Base-by-base conservation (phyloP, 164 flowering plant species). In the Liriodendron chinense region DNA sequence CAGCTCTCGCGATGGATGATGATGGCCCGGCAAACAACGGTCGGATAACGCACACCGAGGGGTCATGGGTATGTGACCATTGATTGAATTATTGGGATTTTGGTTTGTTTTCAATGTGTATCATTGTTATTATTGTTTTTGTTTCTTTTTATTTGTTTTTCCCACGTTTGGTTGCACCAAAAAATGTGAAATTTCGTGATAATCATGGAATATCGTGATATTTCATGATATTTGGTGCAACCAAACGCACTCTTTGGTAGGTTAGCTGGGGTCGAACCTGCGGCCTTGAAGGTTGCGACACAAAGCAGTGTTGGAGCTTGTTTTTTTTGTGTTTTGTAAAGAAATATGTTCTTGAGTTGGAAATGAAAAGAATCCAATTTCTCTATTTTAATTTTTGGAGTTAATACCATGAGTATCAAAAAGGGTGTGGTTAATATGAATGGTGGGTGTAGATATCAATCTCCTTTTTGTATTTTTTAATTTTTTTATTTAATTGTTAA, bases 1-100 rank as follows among this genome's bases (percentile, higher is more conserved):
- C 89, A 5, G 85, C 92, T 21, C 28, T 82, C 34, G 80, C 87
- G 10, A 75, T 67, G 24, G 88, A 87, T 47, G 71, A 68, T 34
- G 70, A 47, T n/a, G 56, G 56, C 47, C n/a, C 71, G 14, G 18
- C 2, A 12, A 67, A 18, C 21, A 26, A 9, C 47, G 14, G 43
- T 18, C 7, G 43, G 28, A 13, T 23, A 9, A 9, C 68, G 43
- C 8, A 26, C n/a, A 28, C n/a, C 18, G 23, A 34, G 18, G 28
- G 21, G 47, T 63, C 69, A 13, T 67, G 69, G 69, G 21, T 34
- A 67, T 16, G 69, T 67, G 69, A 67, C 7, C 18, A 26, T 13
- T 67, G 69, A 26, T 67, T 67, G 69, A 14, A 13, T 67, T 63
- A 7, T 22, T 67, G 13, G 47, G 21, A 18, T 67, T 53, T 67